phyloP scores from a whole-genome alignment of 1,284 basidiomycete species.

The Cryptococcus wingfieldii region DNA sequence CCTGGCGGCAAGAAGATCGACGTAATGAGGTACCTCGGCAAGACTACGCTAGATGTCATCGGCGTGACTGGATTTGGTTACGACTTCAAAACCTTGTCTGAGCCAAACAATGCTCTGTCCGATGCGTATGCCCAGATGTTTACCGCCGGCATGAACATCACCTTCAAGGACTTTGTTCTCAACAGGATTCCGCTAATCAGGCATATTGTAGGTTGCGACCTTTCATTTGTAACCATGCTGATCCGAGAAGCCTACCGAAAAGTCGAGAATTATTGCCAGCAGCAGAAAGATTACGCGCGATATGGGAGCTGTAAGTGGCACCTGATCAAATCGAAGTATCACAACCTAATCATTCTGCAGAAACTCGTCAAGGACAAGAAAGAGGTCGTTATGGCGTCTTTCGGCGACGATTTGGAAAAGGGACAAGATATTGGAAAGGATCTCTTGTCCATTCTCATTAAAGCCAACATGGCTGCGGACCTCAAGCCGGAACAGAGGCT shows the following conservation, averaged over 20 bases:
- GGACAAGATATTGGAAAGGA: constrained; percentile 52
- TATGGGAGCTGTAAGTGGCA: constrained; percentile 52
- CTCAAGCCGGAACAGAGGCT: constrained; percentile 57
- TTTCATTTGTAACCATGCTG: constrained; percentile 1
- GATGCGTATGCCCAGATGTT: constrained; percentile 39
- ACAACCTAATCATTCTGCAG: constrained; percentile 8
- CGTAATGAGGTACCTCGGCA: constrained; percentile 59
- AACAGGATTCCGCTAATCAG: constrained; percentile 59
- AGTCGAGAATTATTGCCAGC: constrained; percentile 44
- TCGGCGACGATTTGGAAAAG: constrained; percentile 40
- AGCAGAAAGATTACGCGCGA: constrained; percentile 55
- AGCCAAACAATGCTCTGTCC: constrained; percentile 34
- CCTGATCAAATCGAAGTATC: neutral
- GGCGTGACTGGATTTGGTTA: constrained; percentile 68
- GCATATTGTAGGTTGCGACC: constrained; percentile 54
- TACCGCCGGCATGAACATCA: constrained; percentile 41
- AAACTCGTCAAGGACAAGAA: constrained; percentile 57
- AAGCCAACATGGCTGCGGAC: constrained; percentile 59
- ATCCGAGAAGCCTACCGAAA: constrained; percentile 28
- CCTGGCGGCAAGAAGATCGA: constrained; percentile 51
- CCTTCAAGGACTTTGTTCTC: constrained; percentile 58
- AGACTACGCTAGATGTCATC: constrained; percentile 67
- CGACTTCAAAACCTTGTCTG: constrained; percentile 51
- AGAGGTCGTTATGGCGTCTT: constrained; percentile 33
- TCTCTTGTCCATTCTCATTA: constrained; percentile 54